Conservation (phyloP, 768 basidiomycete genomes). For the Fistulinella prunicolor region DNA sequence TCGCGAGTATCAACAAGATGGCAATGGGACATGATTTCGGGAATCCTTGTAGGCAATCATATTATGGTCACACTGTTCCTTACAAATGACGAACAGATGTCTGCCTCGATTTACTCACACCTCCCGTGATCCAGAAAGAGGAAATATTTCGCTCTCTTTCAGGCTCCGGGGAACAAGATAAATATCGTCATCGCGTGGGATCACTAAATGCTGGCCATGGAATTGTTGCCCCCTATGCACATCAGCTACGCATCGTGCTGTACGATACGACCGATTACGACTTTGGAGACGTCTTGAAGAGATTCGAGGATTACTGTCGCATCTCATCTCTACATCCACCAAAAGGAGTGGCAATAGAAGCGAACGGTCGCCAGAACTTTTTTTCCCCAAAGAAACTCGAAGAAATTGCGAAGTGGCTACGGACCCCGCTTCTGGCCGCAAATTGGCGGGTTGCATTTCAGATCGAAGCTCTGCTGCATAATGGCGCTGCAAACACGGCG, state of each 20-base stretch:
- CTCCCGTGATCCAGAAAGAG: slow-evolving; percentile 61
- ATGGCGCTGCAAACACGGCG: slow-evolving; percentile 56
- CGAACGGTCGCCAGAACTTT: slow-evolving; percentile 43
- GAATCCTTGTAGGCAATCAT: slow-evolving; percentile 52
- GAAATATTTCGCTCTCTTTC: slow-evolving; percentile 54
- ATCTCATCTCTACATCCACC: slow-evolving; percentile 44
- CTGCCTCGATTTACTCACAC: slow-evolving; percentile 64
- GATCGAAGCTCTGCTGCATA: slow-evolving; percentile 64
- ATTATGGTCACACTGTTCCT: slow-evolving; percentile 5
- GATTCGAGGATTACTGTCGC: slow-evolving; percentile 54
- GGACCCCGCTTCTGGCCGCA: slow-evolving; percentile 35
- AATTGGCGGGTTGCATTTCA: slow-evolving; percentile 74
- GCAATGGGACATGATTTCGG: slow-evolving; percentile 58
- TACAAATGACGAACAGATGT: slow-evolving; percentile 43
- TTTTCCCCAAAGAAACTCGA: slow-evolving; percentile 49
- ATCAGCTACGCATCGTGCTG: slow-evolving; percentile 64
- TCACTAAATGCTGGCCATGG: slow-evolving; percentile 57
- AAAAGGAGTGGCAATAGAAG: slow-evolving; percentile 44
- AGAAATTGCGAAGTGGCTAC: slow-evolving; percentile 43
- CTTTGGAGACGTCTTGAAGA: slow-evolving; percentile 35
- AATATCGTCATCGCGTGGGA: slow-evolving; percentile 56
- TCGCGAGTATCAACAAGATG: slow-evolving; percentile 58
- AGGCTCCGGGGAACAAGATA: slow-evolving; percentile 31
- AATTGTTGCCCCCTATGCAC: slow-evolving; percentile 63
- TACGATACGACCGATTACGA: slow-evolving; percentile 42